Evolutionary conservation across 2,329 filamentous ascomycete genomes (phyloP).

Genomic region (Pleochaeta shiraiana): DNA sequence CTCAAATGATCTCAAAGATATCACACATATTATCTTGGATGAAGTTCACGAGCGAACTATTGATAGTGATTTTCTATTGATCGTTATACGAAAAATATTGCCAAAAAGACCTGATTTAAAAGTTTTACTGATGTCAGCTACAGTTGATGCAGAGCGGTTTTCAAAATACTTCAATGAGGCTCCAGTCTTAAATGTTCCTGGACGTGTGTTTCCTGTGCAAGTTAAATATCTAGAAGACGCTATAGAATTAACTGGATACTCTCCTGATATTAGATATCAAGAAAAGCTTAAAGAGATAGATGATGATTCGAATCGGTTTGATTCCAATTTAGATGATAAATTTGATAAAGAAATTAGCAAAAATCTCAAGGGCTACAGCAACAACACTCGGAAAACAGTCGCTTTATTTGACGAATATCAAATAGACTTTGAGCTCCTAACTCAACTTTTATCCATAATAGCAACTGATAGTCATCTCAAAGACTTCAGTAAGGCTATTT

Average conservation of each 20-base stretch:
- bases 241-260: conserved; percentile 65
- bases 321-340: conserved; percentile 25
- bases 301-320: conserved; percentile 30
- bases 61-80: conserved; percentile 87
- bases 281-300: conserved; percentile 37
- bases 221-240: conserved; percentile 84
- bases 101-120: conserved; percentile 57
- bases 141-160: conserved; percentile 79
- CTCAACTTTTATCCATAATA: conserved; percentile 56
- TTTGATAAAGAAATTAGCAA: conserved; percentile 33
- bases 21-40: conserved; percentile 90
- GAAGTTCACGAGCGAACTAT: conserved; percentile 95
- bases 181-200: conserved; percentile 75
- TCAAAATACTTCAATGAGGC: conserved; percentile 72
- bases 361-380: conserved; percentile 50
- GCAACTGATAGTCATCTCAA: conserved; percentile 43
- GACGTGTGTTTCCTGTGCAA: conserved; percentile 79
- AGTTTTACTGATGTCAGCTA: conserved; percentile 93
- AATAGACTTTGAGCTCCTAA: conserved; percentile 73
- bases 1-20: conserved; percentile 63
- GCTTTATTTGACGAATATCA: conserved; percentile 71
- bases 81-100: conserved; percentile 72
- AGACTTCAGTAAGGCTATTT: conserved; percentile 65
- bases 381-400: conserved; percentile 52
- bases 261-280: conserved; percentile 25